Percentiles rank a stretch among this genome's conserved stretches.
These are phyloP conservation scores for Trichophyton mentagrophytes DNA, from an alignment of 2,329 filamentous ascomycete genomes.

Conservation along the genomic window DNA sequence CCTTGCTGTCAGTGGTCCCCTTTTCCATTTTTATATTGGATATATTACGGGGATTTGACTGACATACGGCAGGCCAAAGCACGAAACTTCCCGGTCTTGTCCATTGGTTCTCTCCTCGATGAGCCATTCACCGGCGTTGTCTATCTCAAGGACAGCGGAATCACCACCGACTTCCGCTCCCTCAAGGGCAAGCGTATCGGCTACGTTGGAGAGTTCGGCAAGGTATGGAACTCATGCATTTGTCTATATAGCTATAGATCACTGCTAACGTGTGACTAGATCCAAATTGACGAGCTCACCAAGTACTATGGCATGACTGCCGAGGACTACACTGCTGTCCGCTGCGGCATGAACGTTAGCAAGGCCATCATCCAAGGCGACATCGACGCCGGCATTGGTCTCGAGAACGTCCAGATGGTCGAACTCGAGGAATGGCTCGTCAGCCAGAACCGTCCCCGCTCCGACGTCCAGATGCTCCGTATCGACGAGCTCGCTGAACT, in stretches of 20 bases:
- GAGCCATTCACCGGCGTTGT: conserved; percentile 70
- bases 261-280: conserved; percentile 31
- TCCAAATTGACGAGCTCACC: conserved; percentile 71
- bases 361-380: conserved; percentile 60
- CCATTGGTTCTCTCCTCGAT: conserved; percentile 62
- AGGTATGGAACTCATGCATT: conserved; percentile 24
- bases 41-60: neutral
- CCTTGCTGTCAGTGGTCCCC: conserved; percentile 44
- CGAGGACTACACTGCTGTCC: conserved; percentile 60
- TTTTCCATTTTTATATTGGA: neutral
- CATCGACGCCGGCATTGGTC: conserved; percentile 63
- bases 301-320: conserved; percentile 64
- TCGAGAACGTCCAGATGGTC: conserved; percentile 75
- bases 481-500: conserved; percentile 69
- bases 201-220: conserved; percentile 70
- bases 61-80: conserved; percentile 49
- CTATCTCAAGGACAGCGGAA: conserved; percentile 61
- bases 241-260: neutral
- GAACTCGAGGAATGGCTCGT: conserved; percentile 66
- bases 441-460: conserved; percentile 47
- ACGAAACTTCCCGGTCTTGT: conserved; percentile 58
- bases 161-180: conserved; percentile 61
- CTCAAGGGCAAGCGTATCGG: conserved; percentile 66
- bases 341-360: conserved; percentile 70
- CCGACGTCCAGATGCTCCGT: conserved; percentile 65